Evolutionary conservation across 768 basidiomycete genomes (phyloP).

Genomic region (Pleurotus pulmonarius): DNA sequence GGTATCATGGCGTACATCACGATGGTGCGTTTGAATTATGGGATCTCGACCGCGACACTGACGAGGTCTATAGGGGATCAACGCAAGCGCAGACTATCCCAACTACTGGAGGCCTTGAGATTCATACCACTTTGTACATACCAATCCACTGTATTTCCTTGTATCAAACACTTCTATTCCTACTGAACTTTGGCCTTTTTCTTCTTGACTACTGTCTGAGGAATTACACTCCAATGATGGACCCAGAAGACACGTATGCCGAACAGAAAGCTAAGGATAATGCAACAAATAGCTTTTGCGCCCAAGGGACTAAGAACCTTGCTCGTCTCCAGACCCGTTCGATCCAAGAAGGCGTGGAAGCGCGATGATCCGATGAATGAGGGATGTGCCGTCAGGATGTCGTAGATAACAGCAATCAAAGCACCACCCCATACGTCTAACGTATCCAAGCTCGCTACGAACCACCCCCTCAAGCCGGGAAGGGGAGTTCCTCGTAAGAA

Average conservation of each 20-base stretch:
- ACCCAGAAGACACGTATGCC: slow-evolving; percentile 6
- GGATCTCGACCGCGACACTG: neutral
- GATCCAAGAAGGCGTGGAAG: neutral
- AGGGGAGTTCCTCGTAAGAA: slow-evolving; percentile 22
- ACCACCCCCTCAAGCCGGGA: neutral
- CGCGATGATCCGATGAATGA: neutral
- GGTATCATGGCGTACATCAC: slow-evolving; percentile 53
- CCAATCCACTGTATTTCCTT: too few relatives aligned
- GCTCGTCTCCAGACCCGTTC: neutral
- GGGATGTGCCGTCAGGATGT: slow-evolving; percentile 1
- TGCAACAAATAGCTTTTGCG: slow-evolving; percentile 8
- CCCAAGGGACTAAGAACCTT: neutral
- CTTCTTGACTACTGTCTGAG: neutral
- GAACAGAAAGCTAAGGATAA: slow-evolving; percentile 9
- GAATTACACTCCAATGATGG: slow-evolving; percentile 3
- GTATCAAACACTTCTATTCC: neutral
- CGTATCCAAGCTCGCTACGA: slow-evolving; percentile 32
- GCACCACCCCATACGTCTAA: slow-evolving; percentile 53
- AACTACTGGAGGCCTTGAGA: slow-evolving; percentile 5
- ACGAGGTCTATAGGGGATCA: slow-evolving; percentile 8
- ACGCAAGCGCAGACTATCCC: slow-evolving; percentile 11
- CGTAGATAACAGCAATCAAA: slow-evolving; percentile 21
- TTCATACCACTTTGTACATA: too few relatives aligned
- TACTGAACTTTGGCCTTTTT: slow-evolving; percentile 4
- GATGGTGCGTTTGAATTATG: slow-evolving; percentile 32